These are phyloP conservation scores for Eucalyptus polyanthemos DNA, from an alignment of 345 rosid species.

Conservation along the genomic window DNA sequence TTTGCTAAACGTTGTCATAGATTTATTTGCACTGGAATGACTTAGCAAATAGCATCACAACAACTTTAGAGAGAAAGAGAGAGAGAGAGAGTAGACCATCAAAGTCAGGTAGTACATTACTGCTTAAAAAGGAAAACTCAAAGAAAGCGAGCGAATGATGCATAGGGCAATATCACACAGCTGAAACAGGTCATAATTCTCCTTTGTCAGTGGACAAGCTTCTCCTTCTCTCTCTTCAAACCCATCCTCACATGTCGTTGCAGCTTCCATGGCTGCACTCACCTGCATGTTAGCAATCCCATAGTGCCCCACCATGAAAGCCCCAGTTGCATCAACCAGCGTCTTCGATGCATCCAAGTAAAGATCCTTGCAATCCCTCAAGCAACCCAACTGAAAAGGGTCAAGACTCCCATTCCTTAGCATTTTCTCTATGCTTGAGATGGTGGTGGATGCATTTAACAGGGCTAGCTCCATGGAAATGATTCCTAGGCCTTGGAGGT, in stretches of 20 bases:
- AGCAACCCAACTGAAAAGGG: conserved; percentile 11
- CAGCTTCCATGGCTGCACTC: conserved; percentile 35
- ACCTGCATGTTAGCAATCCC: conserved; percentile 18
- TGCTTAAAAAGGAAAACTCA: not conserved
- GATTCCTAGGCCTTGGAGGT: conserved; percentile 36
- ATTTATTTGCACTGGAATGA: not conserved
- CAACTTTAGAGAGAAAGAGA: not conserved
- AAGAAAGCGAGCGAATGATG: not conserved
- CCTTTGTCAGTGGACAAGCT: conserved; percentile 25
- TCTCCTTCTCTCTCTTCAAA: conserved; percentile 25
- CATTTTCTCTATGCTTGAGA: conserved; percentile 20
- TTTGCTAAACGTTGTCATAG: not conserved
- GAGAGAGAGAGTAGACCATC: not conserved
- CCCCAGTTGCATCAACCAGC: conserved; percentile 25
- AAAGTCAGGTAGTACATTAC: not conserved
- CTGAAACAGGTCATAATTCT: conserved; percentile 34
- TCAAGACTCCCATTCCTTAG: conserved; percentile 8
- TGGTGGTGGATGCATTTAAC: conserved; percentile 33
- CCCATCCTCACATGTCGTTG: conserved; percentile 44
- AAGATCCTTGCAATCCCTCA: conserved; percentile 35
- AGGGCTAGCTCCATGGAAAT: conserved; percentile 47
- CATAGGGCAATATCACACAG: conserved; percentile 42
- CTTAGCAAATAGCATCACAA: not conserved
- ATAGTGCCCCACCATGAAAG: conserved; percentile 19
- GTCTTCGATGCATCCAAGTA: conserved; percentile 22